Percentiles rank a stretch among this genome's conserved stretches.
Conservation (phyloP, 164 flowering plant species). For the Vitis rupestris region DNA sequence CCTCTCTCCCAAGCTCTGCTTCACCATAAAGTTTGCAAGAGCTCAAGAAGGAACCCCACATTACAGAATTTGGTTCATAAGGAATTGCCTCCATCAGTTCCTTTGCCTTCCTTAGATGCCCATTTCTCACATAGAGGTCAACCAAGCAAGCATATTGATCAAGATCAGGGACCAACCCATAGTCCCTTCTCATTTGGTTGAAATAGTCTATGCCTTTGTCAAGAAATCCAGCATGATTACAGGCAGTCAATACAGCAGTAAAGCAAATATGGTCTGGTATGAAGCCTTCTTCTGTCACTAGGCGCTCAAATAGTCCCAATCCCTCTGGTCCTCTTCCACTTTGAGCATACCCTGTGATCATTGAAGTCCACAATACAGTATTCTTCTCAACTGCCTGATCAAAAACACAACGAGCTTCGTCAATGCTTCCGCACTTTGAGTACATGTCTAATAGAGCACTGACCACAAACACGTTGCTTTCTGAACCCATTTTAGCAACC, state of each 20-base stretch:
- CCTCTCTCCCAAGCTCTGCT: slow-evolving; percentile 40
- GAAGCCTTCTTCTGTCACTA: slow-evolving; percentile 21
- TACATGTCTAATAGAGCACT: slow-evolving; percentile 52
- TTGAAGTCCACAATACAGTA: slow-evolving; percentile 39
- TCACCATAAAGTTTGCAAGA: slow-evolving; percentile 43
- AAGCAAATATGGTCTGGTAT: slow-evolving; percentile 44
- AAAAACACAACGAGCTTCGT: slow-evolving; percentile 37
- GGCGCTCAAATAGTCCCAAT: slow-evolving; percentile 35
- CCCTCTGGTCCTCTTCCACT: slow-evolving; percentile 42
- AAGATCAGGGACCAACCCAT: slow-evolving; percentile 40
- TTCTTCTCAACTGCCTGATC: slow-evolving; percentile 28
- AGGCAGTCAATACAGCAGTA: slow-evolving; percentile 51
- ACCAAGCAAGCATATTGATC: slow-evolving; percentile 54
- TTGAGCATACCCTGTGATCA: slow-evolving; percentile 49
- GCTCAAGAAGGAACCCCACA: slow-evolving; percentile 49
- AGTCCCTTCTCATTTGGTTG: slow-evolving; percentile 36
- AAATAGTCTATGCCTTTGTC: slow-evolving; percentile 43
- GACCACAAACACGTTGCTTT: slow-evolving; percentile 31
- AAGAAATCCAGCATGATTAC: slow-evolving; percentile 53
- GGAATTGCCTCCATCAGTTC: slow-evolving; percentile 51
- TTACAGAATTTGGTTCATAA: slow-evolving; percentile 35
- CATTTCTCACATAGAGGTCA: slow-evolving; percentile 48
- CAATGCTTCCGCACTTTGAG: slow-evolving; percentile 44
- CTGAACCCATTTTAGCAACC: slow-evolving; percentile 38
- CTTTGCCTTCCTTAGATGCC: slow-evolving; percentile 44